Evolutionary conservation across 179 eudicot genomes (phyloP).

Genomic region (Camellia oleifera): DNA sequence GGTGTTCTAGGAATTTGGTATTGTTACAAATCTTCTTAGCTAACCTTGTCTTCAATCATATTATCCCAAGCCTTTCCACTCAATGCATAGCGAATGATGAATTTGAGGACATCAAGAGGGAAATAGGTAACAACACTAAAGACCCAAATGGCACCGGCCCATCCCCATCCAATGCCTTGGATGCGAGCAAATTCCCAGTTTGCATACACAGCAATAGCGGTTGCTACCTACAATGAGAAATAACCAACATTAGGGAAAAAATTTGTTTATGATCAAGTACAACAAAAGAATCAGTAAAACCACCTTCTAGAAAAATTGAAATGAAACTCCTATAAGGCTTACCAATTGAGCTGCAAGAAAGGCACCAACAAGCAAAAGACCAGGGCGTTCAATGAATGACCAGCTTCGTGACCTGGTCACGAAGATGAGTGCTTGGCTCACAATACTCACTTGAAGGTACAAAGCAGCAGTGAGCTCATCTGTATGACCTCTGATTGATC

Average conservation of each 20-base stretch:
- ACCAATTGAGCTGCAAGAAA: slow-evolving; percentile 69
- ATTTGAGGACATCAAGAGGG: slow-evolving; percentile 76
- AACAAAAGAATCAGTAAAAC: no score
- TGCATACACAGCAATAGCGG: slow-evolving; percentile 64
- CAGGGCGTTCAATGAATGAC: slow-evolving; percentile 78
- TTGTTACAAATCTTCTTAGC: neutral
- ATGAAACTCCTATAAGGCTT: slow-evolving; percentile 8
- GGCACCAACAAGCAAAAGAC: slow-evolving; percentile 53
- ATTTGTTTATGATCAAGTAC: no score
- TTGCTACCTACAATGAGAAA: slow-evolving; percentile 41
- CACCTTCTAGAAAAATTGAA: no score
- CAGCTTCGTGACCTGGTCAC: slow-evolving; percentile 82
- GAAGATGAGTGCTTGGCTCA: slow-evolving; percentile 83
- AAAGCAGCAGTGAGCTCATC: slow-evolving; percentile 66
- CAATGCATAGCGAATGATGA: slow-evolving; percentile 42
- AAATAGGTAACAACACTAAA: slow-evolving; percentile 58
- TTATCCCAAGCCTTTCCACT: slow-evolving; percentile 49
- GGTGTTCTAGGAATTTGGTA: neutral
- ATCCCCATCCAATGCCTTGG: slow-evolving; percentile 74
- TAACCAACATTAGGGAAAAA: neutral
- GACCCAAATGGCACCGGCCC: slow-evolving; percentile 81
- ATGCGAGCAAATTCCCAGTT: slow-evolving; percentile 65
- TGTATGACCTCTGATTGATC: slow-evolving; percentile 34
- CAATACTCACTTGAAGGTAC: slow-evolving; percentile 91
- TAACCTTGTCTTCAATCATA: slow-evolving; percentile 48